Percentiles rank a stretch among this genome's conserved stretches.
Evolutionary conservation across 768 basidiomycete species (phyloP).

Genomic region (Mycena amicta): DNA sequence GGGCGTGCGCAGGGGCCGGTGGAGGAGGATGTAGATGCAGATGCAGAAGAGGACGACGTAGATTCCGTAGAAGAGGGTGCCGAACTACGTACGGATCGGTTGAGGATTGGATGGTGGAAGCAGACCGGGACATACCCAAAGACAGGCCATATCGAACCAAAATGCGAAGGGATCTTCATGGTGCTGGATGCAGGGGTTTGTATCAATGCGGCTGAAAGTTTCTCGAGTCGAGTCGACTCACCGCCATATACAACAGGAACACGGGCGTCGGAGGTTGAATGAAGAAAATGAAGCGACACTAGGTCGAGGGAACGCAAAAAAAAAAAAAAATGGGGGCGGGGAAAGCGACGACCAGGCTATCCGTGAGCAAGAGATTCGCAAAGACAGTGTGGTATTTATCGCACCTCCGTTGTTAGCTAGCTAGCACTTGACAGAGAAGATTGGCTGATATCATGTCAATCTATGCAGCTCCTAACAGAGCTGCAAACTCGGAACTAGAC

Average conservation of each 20-base stretch:
- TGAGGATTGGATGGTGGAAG: no score
- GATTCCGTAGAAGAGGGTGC: conserved; percentile 21
- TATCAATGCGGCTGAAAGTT: no score
- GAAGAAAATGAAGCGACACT: neutral
- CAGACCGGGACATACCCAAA: neutral
- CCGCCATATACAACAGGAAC: neutral
- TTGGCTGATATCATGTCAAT: no score
- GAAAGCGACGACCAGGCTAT: neutral
- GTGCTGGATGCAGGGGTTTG: no score
- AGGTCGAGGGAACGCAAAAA: neutral
- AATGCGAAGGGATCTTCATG: neutral
- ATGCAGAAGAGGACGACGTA: conserved; percentile 33
- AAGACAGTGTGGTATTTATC: neutral
- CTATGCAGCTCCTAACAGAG: no score
- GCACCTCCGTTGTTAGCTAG: neutral
- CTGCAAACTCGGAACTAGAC: no score
- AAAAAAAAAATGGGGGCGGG: neutral
- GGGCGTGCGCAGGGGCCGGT: conserved; percentile 18
- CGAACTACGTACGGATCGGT: no score
- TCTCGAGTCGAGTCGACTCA: no score
- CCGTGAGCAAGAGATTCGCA: neutral
- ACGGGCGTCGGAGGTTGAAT: neutral
- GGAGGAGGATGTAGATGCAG: conserved; percentile 32
- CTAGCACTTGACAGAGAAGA: neutral
- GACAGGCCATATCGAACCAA: neutral